phyloP scores from a whole-genome alignment of 1,139 yeast species.

The Debaryomycetaceae sp. region DNA sequence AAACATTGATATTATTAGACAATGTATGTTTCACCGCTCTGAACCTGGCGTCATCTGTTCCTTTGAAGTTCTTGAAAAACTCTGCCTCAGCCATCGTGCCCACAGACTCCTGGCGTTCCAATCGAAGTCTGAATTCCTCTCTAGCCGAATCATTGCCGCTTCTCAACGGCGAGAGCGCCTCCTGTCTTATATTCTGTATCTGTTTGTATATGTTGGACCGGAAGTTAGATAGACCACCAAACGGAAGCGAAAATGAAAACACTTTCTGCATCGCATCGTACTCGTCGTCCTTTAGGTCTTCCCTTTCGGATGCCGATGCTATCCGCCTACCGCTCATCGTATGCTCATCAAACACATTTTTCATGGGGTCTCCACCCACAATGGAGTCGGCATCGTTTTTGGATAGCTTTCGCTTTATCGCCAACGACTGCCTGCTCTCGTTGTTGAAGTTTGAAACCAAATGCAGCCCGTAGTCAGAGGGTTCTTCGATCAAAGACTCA shows the following conservation, averaged over 20 bases:
- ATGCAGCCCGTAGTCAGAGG: not conserved
- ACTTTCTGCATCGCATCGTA: constrained; percentile 21
- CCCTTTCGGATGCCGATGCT: not conserved
- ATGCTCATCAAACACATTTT: constrained; percentile 5
- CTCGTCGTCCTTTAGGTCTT: constrained; percentile 11
- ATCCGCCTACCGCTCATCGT: constrained; percentile 1
- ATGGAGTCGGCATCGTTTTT: constrained; percentile 35
- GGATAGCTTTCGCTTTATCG: constrained; percentile 12
- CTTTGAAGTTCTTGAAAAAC: constrained; percentile 52
- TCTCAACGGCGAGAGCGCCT: constrained; percentile 21
- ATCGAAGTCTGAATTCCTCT: constrained; percentile 40
- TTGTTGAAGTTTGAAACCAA: not conserved
- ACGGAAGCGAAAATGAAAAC: constrained; percentile 41
- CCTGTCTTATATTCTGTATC: constrained; percentile 18
- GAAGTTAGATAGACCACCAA: constrained; percentile 30
- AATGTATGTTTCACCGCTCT: constrained; percentile 67
- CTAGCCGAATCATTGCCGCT: constrained; percentile 13
- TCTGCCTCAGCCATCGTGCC: constrained; percentile 63
- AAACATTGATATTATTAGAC: constrained; percentile 45
- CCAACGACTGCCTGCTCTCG: not conserved
- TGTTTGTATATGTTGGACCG: constrained; percentile 23
- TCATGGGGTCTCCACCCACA: constrained; percentile 35
- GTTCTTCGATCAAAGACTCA: constrained; percentile 1
- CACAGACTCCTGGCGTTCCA: constrained; percentile 56
- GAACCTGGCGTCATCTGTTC: constrained; percentile 62